These are phyloP conservation scores for Chloroidium sp. DNA, from an alignment of 163 green algal genomes.

Conservation along the genomic window DNA sequence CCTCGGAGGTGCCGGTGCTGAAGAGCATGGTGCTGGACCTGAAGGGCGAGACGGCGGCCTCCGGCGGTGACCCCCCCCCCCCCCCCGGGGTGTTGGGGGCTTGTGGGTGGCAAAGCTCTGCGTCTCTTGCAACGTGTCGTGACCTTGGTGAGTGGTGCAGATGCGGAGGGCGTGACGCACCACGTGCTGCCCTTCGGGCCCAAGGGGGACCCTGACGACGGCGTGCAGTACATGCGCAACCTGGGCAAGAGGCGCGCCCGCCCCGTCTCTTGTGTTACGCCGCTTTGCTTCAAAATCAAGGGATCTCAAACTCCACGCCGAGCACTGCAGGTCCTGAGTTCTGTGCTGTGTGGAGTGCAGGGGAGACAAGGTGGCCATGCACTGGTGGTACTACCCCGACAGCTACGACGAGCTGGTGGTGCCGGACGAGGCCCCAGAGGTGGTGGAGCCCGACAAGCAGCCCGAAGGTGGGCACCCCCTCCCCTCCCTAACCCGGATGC, in stretches of 20 bases:
- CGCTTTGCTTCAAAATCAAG: too few species aligned
- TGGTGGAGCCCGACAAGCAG: slow-evolving; percentile 37
- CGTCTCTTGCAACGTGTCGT: too few species aligned
- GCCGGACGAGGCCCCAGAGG: slow-evolving; percentile 27
- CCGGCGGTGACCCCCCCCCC: too few species aligned
- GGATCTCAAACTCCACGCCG: too few species aligned
- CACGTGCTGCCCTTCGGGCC: slow-evolving; percentile 61
- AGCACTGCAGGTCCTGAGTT: too few species aligned
- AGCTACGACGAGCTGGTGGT: slow-evolving; percentile 77
- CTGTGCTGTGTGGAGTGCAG: slow-evolving; percentile 15
- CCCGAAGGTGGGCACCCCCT: neutral
- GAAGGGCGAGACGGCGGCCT: slow-evolving; percentile 28
- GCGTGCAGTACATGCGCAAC: slow-evolving; percentile 46
- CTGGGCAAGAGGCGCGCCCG: neutral
- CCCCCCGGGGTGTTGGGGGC: too few species aligned
- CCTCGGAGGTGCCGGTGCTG: slow-evolving; percentile 20
- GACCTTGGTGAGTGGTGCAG: too few species aligned
- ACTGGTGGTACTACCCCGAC: slow-evolving; percentile 81
- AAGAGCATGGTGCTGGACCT: slow-evolving; percentile 38
- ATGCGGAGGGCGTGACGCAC: slow-evolving; percentile 54
- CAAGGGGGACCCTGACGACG: slow-evolving; percentile 57
- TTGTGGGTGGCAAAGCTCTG: neutral
- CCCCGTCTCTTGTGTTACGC: too few species aligned
- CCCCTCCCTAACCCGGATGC: too few species aligned
- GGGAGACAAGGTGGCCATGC: slow-evolving; percentile 45